phyloP scores from a whole-genome alignment of 1,284 basidiomycete species.

The Ganoderma leucocontextum region DNA sequence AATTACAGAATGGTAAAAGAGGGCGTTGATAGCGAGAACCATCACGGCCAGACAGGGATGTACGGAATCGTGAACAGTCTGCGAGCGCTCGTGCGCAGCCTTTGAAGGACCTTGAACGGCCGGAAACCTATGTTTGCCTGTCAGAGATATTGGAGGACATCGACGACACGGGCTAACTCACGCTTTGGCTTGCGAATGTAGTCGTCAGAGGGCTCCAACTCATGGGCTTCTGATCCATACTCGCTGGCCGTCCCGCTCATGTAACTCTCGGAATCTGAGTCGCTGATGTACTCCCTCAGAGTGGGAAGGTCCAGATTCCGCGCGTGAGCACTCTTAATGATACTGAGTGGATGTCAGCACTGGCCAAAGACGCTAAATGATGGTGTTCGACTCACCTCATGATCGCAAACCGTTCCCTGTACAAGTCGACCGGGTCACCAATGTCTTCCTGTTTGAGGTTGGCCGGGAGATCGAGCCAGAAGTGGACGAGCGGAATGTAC shows the following conservation, averaged over 20 bases:
- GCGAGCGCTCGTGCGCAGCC: background rate
- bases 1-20: too few species aligned
- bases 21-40: too few species aligned
- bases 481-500: background rate
- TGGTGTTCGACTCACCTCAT: background rate
- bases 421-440: slow-evolving; percentile 1
- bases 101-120: background rate
- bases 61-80: too few species aligned
- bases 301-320: background rate
- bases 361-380: too few species aligned
- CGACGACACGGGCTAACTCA: too few species aligned
- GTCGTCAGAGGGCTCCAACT: too few species aligned
- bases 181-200: too few species aligned
- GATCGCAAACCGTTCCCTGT: slow-evolving; percentile 2
- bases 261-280: background rate
- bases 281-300: background rate
- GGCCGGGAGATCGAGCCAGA: slow-evolving; percentile 1
- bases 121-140: background rate
- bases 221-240: too few species aligned
- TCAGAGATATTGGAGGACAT: too few species aligned
- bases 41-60: too few species aligned
- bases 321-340: background rate
- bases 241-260: background rate
- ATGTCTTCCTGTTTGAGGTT: slow-evolving; percentile 10
- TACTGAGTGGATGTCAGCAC: background rate